Percentiles rank a stretch among this genome's conserved stretches.
Evolutionary conservation across 306 rosid genomes (phyloP).

Genomic region (Dryas drummondii): DNA sequence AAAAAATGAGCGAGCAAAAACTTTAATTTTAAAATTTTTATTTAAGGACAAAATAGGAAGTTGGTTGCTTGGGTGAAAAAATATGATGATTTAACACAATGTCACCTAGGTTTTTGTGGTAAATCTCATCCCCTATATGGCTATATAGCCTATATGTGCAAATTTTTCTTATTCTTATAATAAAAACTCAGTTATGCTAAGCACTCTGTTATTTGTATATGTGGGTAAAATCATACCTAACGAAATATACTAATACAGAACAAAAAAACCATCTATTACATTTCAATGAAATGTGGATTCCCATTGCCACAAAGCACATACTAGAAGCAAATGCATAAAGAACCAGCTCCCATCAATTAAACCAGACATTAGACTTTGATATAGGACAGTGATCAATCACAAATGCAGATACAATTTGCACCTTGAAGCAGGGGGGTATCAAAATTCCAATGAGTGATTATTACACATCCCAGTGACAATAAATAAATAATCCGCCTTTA

Average conservation of each 20-base stretch:
- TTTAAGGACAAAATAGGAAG: no score
- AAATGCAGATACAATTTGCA: conserved; percentile 13
- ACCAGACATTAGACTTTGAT: neutral
- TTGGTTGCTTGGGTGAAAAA: no score
- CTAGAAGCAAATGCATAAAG: neutral
- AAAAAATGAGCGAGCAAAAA: no score
- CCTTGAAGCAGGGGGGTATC: conserved; percentile 8
- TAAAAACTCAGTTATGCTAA: neutral
- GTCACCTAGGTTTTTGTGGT: no score
- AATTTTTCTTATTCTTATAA: no score
- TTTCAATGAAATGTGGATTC: neutral
- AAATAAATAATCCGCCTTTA: conserved; percentile 8
- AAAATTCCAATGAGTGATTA: conserved; percentile 25
- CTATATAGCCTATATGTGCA: no score
- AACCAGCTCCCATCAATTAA: neutral
- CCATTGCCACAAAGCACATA: neutral
- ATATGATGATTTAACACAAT: no score
- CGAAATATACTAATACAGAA: neutral
- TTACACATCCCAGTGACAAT: conserved; percentile 19
- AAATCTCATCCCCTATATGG: no score
- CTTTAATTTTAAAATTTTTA: no score
- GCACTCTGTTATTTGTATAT: neutral
- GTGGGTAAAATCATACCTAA: neutral
- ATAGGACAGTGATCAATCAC: neutral
- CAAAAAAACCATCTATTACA: no score